Base-by-base conservation (phyloP, 306 rosid genomes). In the Corylus avellana region DNA sequence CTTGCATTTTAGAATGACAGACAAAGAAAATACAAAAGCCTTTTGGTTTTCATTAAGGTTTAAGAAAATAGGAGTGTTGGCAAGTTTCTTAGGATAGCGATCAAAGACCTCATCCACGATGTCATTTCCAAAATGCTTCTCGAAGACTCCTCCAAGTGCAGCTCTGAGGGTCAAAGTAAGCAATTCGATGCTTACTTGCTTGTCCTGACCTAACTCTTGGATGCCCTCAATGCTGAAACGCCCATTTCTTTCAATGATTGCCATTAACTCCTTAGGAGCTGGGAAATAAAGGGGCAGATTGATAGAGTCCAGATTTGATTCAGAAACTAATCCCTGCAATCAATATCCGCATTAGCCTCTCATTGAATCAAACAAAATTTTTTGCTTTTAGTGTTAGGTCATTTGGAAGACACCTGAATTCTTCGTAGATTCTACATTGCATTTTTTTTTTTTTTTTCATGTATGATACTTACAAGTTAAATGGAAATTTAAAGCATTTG, bases 251-350 rank as follows among this genome's bases (percentile, higher is more conserved):
- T 72, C 76, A 7, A 84, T 1, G 14, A 84, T 57, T 72, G 59
- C 58, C 75, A 47, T 76, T 69, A 77, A 27, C n/a, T 80, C 74
- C 51, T 75, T 76, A 27, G 54, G 18, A 8, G 68, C 42, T 72
- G 84, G 29, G 46, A 71, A 76, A 70, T 14, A 73, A 4, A 77
- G 18, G 16, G 87, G 84, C 27, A 84, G 8, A 57, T 84, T 84
- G 72, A 84, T 79, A 25, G 55, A 55, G 49, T 84, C 84, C 84
- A 84, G 79, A 37, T 79, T 76, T 76, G 77, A 81, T 76, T 80
- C 87, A 48, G 44, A 69, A 4, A 84, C 73, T 25, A 76, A 64
- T 22, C 84, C 81, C 84, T 84, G 56, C 78, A 78, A 3, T 55
- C 1, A 22, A 17, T 0, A 47, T 20, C 13, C 29, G 44, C 46